Evolutionary conservation across 2,329 filamentous ascomycete genomes (phyloP).

Genomic region (Aspergillus hiratsukae): DNA sequence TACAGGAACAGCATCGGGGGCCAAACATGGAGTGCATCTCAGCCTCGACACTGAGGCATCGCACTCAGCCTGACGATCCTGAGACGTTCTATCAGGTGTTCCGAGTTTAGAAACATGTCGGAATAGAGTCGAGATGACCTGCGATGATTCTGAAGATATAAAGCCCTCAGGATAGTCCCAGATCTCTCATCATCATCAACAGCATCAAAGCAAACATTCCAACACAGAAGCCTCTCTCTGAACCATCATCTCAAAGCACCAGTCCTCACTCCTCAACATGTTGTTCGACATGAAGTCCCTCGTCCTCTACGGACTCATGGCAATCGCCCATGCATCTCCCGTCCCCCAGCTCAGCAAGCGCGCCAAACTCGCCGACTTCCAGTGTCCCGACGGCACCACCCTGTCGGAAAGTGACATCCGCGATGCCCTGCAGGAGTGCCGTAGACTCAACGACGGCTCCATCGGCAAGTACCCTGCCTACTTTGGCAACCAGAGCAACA

Average conservation of each 20-base stretch:
- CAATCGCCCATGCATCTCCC: slow-evolving; percentile 6
- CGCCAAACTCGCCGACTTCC: slow-evolving; percentile 9
- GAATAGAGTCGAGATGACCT: neutral
- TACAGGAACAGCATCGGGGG: neutral
- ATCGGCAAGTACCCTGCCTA: slow-evolving; percentile 6
- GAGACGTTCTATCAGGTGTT: neutral
- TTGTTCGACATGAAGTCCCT: slow-evolving; percentile 9
- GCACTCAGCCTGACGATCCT: neutral
- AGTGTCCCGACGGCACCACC: slow-evolving; percentile 7
- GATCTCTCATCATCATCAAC: neutral
- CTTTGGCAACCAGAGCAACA: slow-evolving; percentile 9
- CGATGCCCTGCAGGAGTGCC: slow-evolving; percentile 7
- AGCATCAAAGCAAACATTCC: neutral
- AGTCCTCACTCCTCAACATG: slow-evolving; percentile 5
- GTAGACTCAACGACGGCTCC: slow-evolving; percentile 1
- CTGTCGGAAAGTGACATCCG: slow-evolving; percentile 7
- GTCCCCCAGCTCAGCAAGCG: slow-evolving; percentile 8
- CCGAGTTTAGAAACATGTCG: neutral
- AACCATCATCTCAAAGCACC: neutral
- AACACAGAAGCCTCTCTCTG: neutral
- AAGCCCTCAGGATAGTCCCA: neutral
- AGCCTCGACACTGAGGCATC: neutral
- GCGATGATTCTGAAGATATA: neutral
- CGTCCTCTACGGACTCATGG: slow-evolving; percentile 8
- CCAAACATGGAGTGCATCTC: neutral